A percentile compares a stretch with the other conserved stretches of the same genome.
Conservation (phyloP, 2,329 filamentous ascomycete species). For the Fusarium pseudonygamai region DNA sequence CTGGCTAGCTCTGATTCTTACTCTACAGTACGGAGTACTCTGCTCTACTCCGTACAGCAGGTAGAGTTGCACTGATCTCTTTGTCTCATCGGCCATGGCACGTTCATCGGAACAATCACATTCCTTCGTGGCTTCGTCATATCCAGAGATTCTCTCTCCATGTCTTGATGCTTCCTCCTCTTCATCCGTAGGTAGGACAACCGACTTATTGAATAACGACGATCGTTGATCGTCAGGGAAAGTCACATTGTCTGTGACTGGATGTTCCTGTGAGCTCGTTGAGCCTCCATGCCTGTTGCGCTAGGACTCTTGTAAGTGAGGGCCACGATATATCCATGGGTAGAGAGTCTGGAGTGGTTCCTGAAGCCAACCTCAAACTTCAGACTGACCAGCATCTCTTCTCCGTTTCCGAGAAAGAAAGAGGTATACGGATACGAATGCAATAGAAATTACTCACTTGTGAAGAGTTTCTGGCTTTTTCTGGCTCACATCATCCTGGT, state of each 20-base stretch:
- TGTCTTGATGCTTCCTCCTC: slow-evolving; percentile 6
- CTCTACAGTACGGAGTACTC: not conserved
- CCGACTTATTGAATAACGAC: slow-evolving; percentile 12
- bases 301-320: slow-evolving; percentile 16
- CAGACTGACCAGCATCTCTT: slow-evolving; percentile 7
- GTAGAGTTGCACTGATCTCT: slow-evolving; percentile 24
- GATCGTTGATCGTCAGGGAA: slow-evolving; percentile 33
- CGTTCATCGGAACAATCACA: slow-evolving; percentile 36
- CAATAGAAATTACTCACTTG: not conserved
- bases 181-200: slow-evolving; percentile 24
- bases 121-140: slow-evolving; percentile 37
- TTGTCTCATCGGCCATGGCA: slow-evolving; percentile 32
- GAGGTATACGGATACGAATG: not conserved
- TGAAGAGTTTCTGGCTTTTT: not conserved
- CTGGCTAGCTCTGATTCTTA: not conserved
- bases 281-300: not conserved
- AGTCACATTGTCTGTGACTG: slow-evolving; percentile 22
- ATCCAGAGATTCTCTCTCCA: slow-evolving; percentile 2
- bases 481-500: not conserved
- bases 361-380: slow-evolving; percentile 21
- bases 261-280: not conserved
- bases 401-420: slow-evolving; percentile 14
- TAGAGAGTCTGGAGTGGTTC: slow-evolving; percentile 1
- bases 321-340: not conserved
- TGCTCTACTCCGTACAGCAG: too few species aligned